Base-by-base conservation (phyloP, 73 alveolate genomes). In the Diophrys appendiculata region DNA sequence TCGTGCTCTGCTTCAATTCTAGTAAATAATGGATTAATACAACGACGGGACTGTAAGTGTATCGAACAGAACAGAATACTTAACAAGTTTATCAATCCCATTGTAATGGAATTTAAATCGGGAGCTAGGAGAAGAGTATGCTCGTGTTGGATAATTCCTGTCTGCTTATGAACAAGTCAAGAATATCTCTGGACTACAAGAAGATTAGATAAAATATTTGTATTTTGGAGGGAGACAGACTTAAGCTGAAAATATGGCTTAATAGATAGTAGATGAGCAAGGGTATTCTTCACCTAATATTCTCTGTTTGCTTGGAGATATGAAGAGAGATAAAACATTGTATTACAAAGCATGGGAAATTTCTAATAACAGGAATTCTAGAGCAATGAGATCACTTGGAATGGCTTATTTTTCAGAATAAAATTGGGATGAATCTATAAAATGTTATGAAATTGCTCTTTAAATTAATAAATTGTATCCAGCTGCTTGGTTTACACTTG, bases 321-420 rank as follows among this genome's bases (percentile, higher is more conserved):
- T 95, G 67, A 90, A 95, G 60, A 85, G 84, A 69, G 95, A 97
- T 81, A 89, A 71, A 32, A 88, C 83, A 30, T 88, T 84, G 78
- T 95, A 94, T 77, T 82, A 90, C 72, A 88, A 92, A 78, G 99
- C 99, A 32, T 95, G 98, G 97, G 98, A 97, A 82, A 94, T 95
- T 22, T 81, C 97, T 34, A 85, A 85, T 35, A 93, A 92, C 60
- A 94, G 91, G 87, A 86, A 77, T 84, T 93, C 99, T 13, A 95
- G 98, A 81, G 98, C 99, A 32, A 92, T 82, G 89, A 89, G 99
- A 70, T 88, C 98, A 30, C 77, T 94, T 28, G 99, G 97, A 54
- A 89, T 94, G 54, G 67, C 78, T 68, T 75, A 77, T 35, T 94
- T 86, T 53, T 87, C 88, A 72, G 81, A 80, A 81, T 88, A 88